These are phyloP conservation scores for Fusarium odoratissimum DNA, from an alignment of 2,329 filamentous ascomycete genomes.

Conservation along the genomic window DNA sequence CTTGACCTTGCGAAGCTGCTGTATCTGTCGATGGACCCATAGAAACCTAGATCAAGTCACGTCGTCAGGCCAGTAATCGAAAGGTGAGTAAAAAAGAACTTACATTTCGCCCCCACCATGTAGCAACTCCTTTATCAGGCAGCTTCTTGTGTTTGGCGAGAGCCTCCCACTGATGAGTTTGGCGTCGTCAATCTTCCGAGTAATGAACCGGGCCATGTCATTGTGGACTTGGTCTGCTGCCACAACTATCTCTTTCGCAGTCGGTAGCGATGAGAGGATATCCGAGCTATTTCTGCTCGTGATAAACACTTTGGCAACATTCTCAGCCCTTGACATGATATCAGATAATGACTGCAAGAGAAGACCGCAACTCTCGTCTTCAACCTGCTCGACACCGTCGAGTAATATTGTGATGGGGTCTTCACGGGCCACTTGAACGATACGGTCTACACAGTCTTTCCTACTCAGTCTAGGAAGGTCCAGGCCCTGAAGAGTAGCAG, in stretches of 20 bases:
- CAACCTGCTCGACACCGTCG: not conserved
- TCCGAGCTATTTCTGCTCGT: constrained; percentile 1
- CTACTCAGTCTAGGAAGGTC: not conserved
- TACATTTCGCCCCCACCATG: not conserved
- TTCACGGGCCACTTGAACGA: constrained; percentile 9
- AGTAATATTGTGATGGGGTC: constrained; percentile 17
- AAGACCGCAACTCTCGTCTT: not conserved
- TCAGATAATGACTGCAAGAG: not conserved
- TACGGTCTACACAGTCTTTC: constrained; percentile 6
- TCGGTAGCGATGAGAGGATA: not conserved
- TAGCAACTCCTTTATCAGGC: not conserved
- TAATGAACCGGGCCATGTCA: not conserved
- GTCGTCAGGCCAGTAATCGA: too few species aligned
- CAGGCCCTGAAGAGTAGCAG: not conserved
- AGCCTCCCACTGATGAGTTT: not conserved
- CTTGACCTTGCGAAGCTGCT: constrained; percentile 1
- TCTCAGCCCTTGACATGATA: not conserved
- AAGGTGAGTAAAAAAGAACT: accelerated
- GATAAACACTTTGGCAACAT: constrained; percentile 2
- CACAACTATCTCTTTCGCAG: not conserved
- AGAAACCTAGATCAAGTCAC: not conserved
- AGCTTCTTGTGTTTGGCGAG: not conserved
- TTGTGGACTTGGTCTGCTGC: not conserved
- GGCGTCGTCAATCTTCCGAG: not conserved
- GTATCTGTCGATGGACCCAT: not conserved